Base-by-base conservation (phyloP, 2,329 filamentous ascomycete species). In the Rutstroemia sp. region DNA sequence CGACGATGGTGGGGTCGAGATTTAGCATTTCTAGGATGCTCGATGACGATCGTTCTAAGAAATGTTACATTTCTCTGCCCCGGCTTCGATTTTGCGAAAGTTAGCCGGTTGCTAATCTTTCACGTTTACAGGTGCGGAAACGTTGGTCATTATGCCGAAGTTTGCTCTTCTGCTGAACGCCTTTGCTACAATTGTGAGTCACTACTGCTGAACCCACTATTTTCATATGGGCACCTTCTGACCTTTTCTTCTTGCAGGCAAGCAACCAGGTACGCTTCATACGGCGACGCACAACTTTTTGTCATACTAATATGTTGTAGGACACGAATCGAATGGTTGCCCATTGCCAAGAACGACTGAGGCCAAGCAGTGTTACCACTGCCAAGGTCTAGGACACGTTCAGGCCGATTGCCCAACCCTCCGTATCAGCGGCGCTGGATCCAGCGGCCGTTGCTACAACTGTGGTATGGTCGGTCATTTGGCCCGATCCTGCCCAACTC, bases 291-390 rank as follows among this genome's bases (percentile, higher is more conserved):
- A 49, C 23, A 21, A n/a, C 44, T 30, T 9, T 16, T 49, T 19
- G 34, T 30, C 34, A 30, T 49, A 42, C 34, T 54, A 42, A 54
- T 49, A 41, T 27, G 8, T 5, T 2, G 64, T 69, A 83, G 88
- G 90, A 73, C 94, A 99, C 76, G 94, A 99, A 79, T 97, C 92
- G 64, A 97, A 95, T 78, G 88, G 88, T 73, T 99, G 94, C 82
- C 94, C 94, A 67, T 86, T 92, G 71, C 94, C 94, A 69, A 88
- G 94, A 74, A 96, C 92, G 60, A 96, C 94, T 63, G 94, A 99
- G 78, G 91, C 91, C 53, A 99, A 99, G 85, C 94, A 99, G 81
- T 99, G 94, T 84, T 99, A 99, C 75, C 94, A 97, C 78, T 99
- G 94, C 81, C 94, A 97, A 79, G 94, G 94, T 58, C 83, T 97